phyloP scores from a whole-genome alignment of 2,329 filamentous ascomycete species.

The Botryosphaeria dothidea region DNA sequence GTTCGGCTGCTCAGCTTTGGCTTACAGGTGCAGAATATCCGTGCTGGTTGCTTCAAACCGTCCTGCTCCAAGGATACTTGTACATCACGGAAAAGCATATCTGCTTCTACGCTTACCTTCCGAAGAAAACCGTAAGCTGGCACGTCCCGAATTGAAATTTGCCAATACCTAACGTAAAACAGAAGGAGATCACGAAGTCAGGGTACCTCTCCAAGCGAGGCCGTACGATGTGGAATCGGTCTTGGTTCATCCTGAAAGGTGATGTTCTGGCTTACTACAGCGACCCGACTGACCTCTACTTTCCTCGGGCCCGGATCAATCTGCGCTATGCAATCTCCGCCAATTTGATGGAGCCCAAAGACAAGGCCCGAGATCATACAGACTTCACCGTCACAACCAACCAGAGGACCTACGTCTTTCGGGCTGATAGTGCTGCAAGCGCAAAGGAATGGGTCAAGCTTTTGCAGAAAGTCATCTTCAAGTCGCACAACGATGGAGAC shows the following conservation, averaged over 20 bases:
- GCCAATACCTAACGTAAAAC: slow-evolving; percentile 23
- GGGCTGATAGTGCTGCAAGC: slow-evolving; percentile 81
- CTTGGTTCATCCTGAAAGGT: slow-evolving; percentile 91
- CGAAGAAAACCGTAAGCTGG: slow-evolving; percentile 75
- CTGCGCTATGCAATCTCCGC: slow-evolving; percentile 89
- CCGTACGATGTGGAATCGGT: slow-evolving; percentile 84
- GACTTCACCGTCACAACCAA: slow-evolving; percentile 82
- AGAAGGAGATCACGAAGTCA: slow-evolving; percentile 68
- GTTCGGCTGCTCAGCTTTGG: background rate
- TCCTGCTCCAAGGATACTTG: slow-evolving; percentile 90
- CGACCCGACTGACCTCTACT: slow-evolving; percentile 83
- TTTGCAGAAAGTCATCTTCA: slow-evolving; percentile 90
- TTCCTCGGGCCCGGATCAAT: slow-evolving; percentile 88
- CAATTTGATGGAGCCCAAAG: slow-evolving; percentile 68
- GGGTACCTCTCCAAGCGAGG: slow-evolving; percentile 88
- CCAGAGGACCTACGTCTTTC: slow-evolving; percentile 81
- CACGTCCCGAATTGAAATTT: too few relatives aligned
- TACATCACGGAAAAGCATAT: slow-evolving; percentile 93
- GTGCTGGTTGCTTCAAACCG: slow-evolving; percentile 89
- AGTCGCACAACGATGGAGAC: slow-evolving; percentile 93
- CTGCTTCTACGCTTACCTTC: slow-evolving; percentile 97
- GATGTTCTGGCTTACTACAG: slow-evolving; percentile 90
- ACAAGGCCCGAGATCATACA: slow-evolving; percentile 68
- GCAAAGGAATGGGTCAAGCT: slow-evolving; percentile 97
- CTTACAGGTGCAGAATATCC: slow-evolving; percentile 68